Evolutionary conservation across 2,329 filamentous ascomycete genomes (phyloP).

Genomic region (Thelonectria discophora): DNA sequence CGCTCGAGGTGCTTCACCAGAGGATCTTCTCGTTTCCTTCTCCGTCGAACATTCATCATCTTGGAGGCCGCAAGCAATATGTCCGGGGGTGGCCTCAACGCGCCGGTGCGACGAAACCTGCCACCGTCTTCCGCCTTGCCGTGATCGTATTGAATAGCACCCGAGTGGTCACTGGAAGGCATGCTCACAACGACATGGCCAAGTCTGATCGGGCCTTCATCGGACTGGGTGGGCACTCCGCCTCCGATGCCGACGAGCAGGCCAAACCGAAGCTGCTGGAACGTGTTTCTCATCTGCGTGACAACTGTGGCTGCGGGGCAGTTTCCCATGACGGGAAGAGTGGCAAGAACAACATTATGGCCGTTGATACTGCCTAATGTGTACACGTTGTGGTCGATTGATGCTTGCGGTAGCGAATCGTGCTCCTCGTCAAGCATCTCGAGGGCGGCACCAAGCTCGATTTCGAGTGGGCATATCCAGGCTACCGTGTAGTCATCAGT

Average conservation of each 20-base stretch:
- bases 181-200: slow-evolving; percentile 6
- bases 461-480: not conserved
- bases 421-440: too few relatives aligned
- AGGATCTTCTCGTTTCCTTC: too few relatives aligned
- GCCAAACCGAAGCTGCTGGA: not conserved
- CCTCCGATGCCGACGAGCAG: slow-evolving; percentile 7
- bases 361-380: not conserved
- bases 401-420: too few relatives aligned
- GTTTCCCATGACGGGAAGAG: not conserved
- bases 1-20: too few relatives aligned
- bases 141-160: slow-evolving; percentile 2
- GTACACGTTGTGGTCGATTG: not conserved
- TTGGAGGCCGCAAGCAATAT: not conserved
- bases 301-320: not conserved
- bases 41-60: not conserved
- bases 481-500: not conserved
- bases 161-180: not conserved
- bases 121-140: not conserved
- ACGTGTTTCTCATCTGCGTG: not conserved
- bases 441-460: too few relatives aligned
- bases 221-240: not conserved
- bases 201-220: not conserved
- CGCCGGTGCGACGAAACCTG: not conserved
- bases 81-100: not conserved
- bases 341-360: not conserved